Conservation (phyloP, 2,329 filamentous ascomycete genomes). For the Leptographium wingfieldii region DNA sequence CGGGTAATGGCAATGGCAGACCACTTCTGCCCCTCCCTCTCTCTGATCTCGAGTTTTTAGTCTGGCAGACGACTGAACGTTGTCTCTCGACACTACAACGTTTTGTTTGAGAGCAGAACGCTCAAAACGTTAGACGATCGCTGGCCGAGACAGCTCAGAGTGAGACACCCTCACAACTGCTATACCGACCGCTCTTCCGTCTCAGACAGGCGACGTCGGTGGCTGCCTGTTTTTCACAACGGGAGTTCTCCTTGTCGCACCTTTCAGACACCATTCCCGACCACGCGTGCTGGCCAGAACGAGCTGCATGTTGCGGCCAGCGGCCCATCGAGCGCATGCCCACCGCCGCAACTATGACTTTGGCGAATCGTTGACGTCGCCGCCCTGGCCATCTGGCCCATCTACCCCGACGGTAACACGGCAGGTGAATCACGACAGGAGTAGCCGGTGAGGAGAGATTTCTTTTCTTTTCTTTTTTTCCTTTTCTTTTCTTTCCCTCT, state of each 20-base stretch:
- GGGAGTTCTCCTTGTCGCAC: neutral
- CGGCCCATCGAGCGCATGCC: slow-evolving; percentile 13
- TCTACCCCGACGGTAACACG: neutral
- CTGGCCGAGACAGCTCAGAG: too few species aligned
- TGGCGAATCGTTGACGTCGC: slow-evolving; percentile 12
- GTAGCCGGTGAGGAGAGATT: slow-evolving; percentile 19
- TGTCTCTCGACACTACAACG: too few species aligned
- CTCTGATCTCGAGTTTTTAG: neutral
- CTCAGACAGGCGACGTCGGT: neutral
- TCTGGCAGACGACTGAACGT: too few species aligned
- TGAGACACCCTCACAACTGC: too few species aligned
- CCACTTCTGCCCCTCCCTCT: neutral
- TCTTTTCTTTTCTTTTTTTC: neutral
- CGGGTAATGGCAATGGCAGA: neutral
- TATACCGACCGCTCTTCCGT: neutral
- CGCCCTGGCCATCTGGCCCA: neutral
- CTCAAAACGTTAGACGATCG: neutral
- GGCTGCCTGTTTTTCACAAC: neutral
- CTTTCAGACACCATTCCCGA: neutral
- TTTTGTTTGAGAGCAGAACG: neutral
- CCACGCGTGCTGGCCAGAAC: neutral
- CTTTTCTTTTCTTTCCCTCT: neutral
- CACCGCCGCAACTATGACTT: slow-evolving; percentile 19
- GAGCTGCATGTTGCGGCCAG: neutral
- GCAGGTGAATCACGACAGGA: slow-evolving; percentile 18